Base-by-base conservation (phyloP, 2,329 filamentous ascomycete genomes). In the Pseudogymnoascus sp. region DNA sequence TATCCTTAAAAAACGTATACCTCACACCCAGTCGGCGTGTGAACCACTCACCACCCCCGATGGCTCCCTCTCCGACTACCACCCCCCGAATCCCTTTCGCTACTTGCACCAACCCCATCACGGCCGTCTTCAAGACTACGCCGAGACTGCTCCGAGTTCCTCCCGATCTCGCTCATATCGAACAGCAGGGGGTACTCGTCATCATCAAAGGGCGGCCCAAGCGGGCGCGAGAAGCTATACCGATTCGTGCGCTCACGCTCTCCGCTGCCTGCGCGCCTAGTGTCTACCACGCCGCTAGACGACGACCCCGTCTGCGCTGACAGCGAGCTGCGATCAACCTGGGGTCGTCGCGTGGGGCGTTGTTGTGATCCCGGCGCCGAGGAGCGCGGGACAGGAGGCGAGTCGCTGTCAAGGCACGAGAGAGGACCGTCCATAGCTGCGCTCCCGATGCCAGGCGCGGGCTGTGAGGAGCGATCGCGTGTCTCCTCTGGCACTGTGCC, bases 141-240 rank as follows among this genome's bases (percentile, higher is more conserved):
- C 65, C 84, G 77, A 49, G 80, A 80, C 38, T 60, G 58, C 35
- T 60, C 58, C 22, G 35, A 39, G 52, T 75, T 69, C 16, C 82
- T 78, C 67, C 85, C 85, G 70, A 90, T 82, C 72, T 91, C 88
- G 36, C 85, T 89, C 79, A 91, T 84, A 66, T 88, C 85, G 72
- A 91, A 91, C 8, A 91, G 78, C 8, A 91, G 73, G 0, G 85
- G 86, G 25, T 60, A 60, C 69, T 91, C 88, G 62, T 89, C 88
- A 64, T 88, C 85, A 23, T 78, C 74, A 38, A 39, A 39, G 1
- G 58, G 33, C 0, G 72, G 71, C 6, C 71, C 73, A 14, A 71
- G 67, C 22, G 76, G 74, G 41, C 78, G 76, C 0, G 76, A 74
- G 55, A 78, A 77, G 62, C 78, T 81, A 62, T 79, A 76, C 60